Evolutionary conservation across 2,329 filamentous ascomycete species (phyloP).

Genomic region (Niveomyces coronatus): DNA sequence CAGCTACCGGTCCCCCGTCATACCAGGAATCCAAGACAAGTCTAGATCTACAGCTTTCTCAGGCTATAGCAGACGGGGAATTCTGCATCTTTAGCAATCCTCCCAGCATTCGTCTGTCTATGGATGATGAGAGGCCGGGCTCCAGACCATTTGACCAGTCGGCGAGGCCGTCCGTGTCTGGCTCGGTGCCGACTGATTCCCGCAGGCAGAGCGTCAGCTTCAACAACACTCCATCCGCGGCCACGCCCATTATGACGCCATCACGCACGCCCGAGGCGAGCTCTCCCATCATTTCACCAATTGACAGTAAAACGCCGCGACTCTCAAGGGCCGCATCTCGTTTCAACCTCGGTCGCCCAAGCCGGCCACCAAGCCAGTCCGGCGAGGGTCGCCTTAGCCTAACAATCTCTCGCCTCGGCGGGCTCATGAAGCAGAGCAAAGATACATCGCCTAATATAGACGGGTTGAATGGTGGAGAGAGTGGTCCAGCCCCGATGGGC

Average conservation of each 20-base stretch:
- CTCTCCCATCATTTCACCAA: constrained; percentile 31
- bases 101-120: constrained; percentile 44
- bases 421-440: constrained; percentile 40
- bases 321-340: constrained; percentile 48
- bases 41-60: constrained; percentile 22
- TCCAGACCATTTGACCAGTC: constrained; percentile 39
- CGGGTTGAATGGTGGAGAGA: constrained; percentile 1
- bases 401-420: constrained; percentile 45
- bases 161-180: constrained; percentile 27
- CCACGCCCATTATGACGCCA: constrained; percentile 26
- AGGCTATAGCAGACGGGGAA: constrained; percentile 1
- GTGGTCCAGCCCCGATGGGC: constrained; percentile 7
- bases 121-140: constrained; percentile 39
- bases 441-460: constrained; percentile 26
- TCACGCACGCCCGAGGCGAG: constrained; percentile 25
- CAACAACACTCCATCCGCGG: constrained; percentile 34
- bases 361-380: constrained; percentile 47
- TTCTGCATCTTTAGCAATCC: constrained; percentile 23
- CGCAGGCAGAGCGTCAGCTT: constrained; percentile 42
- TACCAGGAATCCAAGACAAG: constrained; percentile 44
- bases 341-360: constrained; percentile 38
- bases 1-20: constrained; percentile 44
- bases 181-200: constrained; percentile 24
- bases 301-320: constrained; percentile 44
- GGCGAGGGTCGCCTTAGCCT: constrained; percentile 48